Evolutionary conservation across 177 flowering plant species (phyloP).

Genomic region (Vitis hybrid): DNA sequence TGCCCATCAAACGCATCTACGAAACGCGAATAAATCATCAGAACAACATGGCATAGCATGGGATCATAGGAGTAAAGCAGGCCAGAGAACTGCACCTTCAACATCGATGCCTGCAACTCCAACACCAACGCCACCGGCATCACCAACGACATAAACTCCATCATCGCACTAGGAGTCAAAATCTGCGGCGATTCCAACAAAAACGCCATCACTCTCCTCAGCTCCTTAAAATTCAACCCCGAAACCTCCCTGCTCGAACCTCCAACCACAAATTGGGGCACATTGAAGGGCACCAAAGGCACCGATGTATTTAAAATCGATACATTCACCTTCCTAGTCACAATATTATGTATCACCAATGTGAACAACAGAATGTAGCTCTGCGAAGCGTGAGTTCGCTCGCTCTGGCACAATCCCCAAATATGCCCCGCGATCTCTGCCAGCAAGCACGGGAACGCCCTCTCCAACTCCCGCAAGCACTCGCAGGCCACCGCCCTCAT

Average conservation of each 20-base stretch:
- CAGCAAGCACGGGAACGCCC: conserved; percentile 63
- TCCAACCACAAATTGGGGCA: conserved; percentile 42
- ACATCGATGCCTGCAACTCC: conserved; percentile 80
- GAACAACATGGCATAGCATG: conserved; percentile 71
- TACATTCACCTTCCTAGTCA: conserved; percentile 27
- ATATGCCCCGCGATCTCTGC: conserved; percentile 62
- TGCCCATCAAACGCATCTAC: conserved; percentile 78
- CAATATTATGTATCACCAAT: conserved; percentile 49
- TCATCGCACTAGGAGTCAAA: conserved; percentile 70
- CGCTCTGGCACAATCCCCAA: conserved; percentile 82
- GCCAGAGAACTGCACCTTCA: conserved; percentile 95
- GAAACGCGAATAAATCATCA: conserved; percentile 62
- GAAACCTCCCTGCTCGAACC: conserved; percentile 26
- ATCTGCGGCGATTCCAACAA: conserved; percentile 73
- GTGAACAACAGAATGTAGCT: conserved; percentile 67
- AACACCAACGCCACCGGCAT: conserved; percentile 59
- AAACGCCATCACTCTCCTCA: conserved; percentile 77
- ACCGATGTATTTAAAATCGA: conserved; percentile 53
- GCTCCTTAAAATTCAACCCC: conserved; percentile 55
- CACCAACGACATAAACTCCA: conserved; percentile 71
- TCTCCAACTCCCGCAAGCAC: conserved; percentile 84
- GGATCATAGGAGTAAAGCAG: conserved; percentile 85
- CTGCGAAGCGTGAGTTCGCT: conserved; percentile 85
- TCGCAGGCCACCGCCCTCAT: conserved; percentile 75
- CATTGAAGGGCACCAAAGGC: conserved; percentile 79